Evolutionary conservation across 2,329 filamentous ascomycete genomes (phyloP).

Genomic region (Macrophomina tecta): DNA sequence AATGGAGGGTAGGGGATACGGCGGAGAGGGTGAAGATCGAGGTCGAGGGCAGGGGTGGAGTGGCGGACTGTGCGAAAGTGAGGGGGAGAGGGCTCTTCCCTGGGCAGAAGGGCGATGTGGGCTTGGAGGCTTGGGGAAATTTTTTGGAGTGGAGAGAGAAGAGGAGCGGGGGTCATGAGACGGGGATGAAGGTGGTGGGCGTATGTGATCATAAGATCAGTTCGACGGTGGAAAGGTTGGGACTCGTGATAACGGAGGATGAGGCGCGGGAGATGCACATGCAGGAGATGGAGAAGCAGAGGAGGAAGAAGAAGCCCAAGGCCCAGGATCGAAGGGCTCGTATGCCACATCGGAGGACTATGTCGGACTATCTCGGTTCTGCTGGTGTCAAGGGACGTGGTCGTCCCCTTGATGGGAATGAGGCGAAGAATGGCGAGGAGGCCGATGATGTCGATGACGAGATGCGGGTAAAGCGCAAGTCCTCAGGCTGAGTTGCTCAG

Average conservation of each 20-base stretch:
- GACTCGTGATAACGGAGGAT: neutral
- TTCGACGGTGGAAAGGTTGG: neutral
- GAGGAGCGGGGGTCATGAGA: neutral
- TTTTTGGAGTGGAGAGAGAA: neutral
- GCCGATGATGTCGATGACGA: too few relatives aligned
- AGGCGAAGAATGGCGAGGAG: too few relatives aligned
- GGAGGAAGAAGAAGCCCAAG: neutral
- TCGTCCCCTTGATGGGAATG: too few relatives aligned
- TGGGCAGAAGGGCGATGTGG: neutral
- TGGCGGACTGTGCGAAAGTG: neutral
- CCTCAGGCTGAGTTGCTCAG: too few relatives aligned
- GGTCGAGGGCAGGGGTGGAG: neutral
- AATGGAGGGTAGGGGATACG: neutral
- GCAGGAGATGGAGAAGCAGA: neutral
- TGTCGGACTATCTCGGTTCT: too few relatives aligned
- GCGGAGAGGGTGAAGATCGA: neutral
- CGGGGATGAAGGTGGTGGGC: too few relatives aligned
- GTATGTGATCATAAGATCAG: neutral
- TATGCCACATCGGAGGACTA: too few relatives aligned
- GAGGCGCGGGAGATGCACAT: neutral
- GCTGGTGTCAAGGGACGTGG: too few relatives aligned
- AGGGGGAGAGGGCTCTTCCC: neutral
- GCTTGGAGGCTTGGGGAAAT: neutral
- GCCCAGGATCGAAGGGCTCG: too few relatives aligned
- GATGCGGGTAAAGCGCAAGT: too few relatives aligned